Evolutionary conservation across 129 eudicot genomes (phyloP), one percentile per base, ranked within the genome.

Genomic region (Arctium lappa): DNA sequence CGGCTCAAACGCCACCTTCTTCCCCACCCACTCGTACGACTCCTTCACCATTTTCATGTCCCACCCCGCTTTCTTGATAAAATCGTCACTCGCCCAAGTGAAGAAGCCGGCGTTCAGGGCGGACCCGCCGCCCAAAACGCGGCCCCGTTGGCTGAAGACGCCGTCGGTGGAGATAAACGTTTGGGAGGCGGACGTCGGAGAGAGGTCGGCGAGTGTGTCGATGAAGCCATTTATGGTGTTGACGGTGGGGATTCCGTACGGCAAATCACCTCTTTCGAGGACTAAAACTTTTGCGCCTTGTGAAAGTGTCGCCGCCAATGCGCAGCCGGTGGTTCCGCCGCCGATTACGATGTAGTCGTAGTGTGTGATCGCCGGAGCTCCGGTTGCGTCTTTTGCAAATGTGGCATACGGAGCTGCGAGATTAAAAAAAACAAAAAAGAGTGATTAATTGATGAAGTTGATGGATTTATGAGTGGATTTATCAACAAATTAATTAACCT

Each of bases 241-340:
- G 29, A 94, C 42, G 78, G 85, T 75, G 2, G 94, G 86, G 84
- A 88, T 83, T 5, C 77, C 84, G 76, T 91, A 94, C 0, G 97
- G 98, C 1, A 84, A 71, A 37, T 92, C 97, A 2, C 97, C 97
- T 70, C 98, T 85, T 89, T 94, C 98, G 3, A 94, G 91, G 22
- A 94, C 36, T 8, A 92, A 78, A 0, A 94, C 97, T 22, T 81
- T 88, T 29, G 93, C 89, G 1, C 84, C 80, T 38, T 87, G 74
- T 5, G 98, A 94, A 31, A 94, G 95, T 1, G 95, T 94, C 0
- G 98, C 95, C 1, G 98, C 97, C 46, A 92, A 74, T 34, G 92
- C 89, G 62, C 97, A 94, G n/a, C 97, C 98, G 4, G 93, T 80
- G n/a, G 98, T 92, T 75, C 98, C 98, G 22, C 97, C 98, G 0